A percentile compares a stretch with the other conserved stretches of the same genome.
Evolutionary conservation across 2,329 filamentous ascomycete genomes (phyloP).

Genomic region (Diatrype stigma): DNA sequence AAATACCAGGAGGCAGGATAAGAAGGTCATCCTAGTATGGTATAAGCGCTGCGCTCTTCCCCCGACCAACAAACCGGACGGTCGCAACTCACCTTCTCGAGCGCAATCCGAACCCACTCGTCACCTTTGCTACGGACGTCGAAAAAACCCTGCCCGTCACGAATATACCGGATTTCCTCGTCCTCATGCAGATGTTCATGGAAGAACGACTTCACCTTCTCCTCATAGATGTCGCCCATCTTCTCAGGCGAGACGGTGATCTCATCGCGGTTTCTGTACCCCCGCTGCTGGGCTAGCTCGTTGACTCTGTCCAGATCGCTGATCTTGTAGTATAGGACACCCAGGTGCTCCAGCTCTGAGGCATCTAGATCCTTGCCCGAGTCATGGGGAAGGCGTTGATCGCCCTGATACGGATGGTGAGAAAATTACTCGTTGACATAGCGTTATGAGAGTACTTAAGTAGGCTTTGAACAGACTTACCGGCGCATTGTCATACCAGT

Average conservation of each 20-base stretch:
- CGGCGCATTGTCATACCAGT: conserved; percentile 52
- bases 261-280: conserved; percentile 93
- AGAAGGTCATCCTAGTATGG: conserved; percentile 66
- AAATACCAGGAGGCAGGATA: conserved; percentile 90
- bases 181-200: conserved; percentile 95
- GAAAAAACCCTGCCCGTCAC: conserved; percentile 85
- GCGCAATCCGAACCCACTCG: conserved; percentile 80
- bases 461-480: conserved; percentile 40
- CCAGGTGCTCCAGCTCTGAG: conserved; percentile 66
- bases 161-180: conserved; percentile 94
- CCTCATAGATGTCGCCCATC: conserved; percentile 85
- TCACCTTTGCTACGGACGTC: conserved; percentile 82
- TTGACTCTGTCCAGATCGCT: conserved; percentile 65
- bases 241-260: conserved; percentile 81
- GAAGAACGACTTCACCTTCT: conserved; percentile 93
- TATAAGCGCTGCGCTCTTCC: neutral
- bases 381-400: conserved; percentile 89
- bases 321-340: conserved; percentile 74
- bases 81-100: conserved; percentile 63
- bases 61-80: too few relatives aligned
- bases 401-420: conserved; percentile 56
- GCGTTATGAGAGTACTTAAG: conserved; percentile 5
- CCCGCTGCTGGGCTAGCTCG: conserved; percentile 65
- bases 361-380: conserved; percentile 66
- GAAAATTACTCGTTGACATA: conserved; percentile 1